Base-by-base conservation (phyloP, 495 filamentous ascomycete genomes). In the Sordaria brevicollis region DNA sequence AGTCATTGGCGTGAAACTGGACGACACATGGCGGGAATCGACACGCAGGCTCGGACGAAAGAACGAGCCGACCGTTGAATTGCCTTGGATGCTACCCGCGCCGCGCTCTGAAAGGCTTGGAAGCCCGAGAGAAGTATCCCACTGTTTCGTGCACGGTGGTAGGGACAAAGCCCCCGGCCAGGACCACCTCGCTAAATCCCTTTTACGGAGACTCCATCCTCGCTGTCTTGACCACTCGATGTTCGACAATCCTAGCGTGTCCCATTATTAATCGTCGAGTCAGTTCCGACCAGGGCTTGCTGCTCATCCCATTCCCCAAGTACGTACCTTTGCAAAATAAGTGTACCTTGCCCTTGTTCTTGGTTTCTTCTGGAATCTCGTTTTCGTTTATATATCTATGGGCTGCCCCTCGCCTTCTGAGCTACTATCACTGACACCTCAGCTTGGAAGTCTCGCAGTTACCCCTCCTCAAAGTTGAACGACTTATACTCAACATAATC, bases 31-130 rank as follows among this genome's bases (percentile, higher is more conserved):
- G 25, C 21, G 49, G 4, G 2, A 31, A 62, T 31, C 49, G 25
- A 62, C 49, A 11, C 75, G 72, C 73, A 72, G 71, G 69, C 76
- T 78, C 76, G 76, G 76, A 76, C 74, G 77, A 78, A 77, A 72
- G 41, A 78, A 77, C 75, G 77, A 65, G 75, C 76, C 76, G 76
- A 78, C 76, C 72, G 71, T 74, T 76, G 72, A 70, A 21, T 65
- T 66, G 68, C 43, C 35, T 66, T 35, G 34, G 33, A 35, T 65
- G 49, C 54, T 65, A 69, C 68, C 65, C 54, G 35, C 68, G 21
- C 68, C 65, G 33, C 33, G 35, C 38, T 65, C 36, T 65, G 49
- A 36, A 66, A 39, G 67, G 67, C 65, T 68, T 65, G 65, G 66
- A 69, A 70, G 31, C 68, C 72, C 68, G 72, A 74, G 67, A 72